Evolutionary conservation across 2,329 filamentous ascomycete species (phyloP).

Genomic region (Sporothrix brasiliensis): DNA sequence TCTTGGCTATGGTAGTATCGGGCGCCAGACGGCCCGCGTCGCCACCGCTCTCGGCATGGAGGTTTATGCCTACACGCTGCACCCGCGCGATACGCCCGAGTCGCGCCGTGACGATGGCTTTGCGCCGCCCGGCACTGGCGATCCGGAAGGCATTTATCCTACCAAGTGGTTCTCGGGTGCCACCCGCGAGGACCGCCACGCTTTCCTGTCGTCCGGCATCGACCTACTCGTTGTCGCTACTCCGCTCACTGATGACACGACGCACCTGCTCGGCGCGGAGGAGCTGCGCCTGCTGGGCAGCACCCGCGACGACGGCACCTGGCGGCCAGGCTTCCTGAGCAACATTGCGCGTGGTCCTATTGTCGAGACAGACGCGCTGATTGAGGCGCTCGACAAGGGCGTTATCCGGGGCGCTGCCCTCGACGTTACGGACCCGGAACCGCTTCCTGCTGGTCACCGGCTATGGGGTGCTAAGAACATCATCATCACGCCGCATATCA

Average conservation of each 20-base stretch:
- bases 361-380: conserved; percentile 58
- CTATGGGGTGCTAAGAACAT: conserved; percentile 72
- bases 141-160: conserved; percentile 54
- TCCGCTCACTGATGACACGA: conserved; percentile 55
- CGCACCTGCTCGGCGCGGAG: conserved; percentile 53
- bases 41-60: conserved; percentile 69
- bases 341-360: conserved; percentile 69
- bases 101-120: conserved; percentile 67
- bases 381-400: conserved; percentile 58
- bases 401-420: conserved; percentile 66
- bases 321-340: conserved; percentile 61
- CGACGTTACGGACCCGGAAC: conserved; percentile 80
- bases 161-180: conserved; percentile 56
- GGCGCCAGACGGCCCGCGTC: conserved; percentile 58
- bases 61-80: conserved; percentile 74
- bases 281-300: conserved; percentile 52
- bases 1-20: conserved; percentile 59
- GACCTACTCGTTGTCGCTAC: conserved; percentile 58
- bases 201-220: conserved; percentile 55
- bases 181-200: conserved; percentile 49
- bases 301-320: conserved; percentile 34
- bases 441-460: conserved; percentile 66
- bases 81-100: conserved; percentile 66
- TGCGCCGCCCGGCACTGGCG: conserved; percentile 67
- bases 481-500: conserved; percentile 61